Evolutionary conservation across 192 early-diverging fungal species (phyloP), one percentile per base, ranked within the genome.

Genomic region (Linnemannia hyalina): DNA sequence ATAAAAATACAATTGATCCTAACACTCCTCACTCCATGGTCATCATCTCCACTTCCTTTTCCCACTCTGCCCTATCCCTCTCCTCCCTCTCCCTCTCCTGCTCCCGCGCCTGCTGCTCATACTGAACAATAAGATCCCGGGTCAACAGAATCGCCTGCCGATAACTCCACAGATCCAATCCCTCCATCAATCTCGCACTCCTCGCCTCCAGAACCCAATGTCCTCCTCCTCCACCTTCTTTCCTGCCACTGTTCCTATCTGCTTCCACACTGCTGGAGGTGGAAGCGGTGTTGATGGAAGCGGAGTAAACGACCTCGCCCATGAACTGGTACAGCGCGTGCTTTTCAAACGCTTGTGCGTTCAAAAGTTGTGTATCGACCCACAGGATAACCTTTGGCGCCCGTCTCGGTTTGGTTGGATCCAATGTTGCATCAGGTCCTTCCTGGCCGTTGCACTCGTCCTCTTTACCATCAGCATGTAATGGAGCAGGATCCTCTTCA

Each of bases 161-260:
- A 57, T 82, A 82, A 41, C 68, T 63, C 26, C 73, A 82, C 23
- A 82, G 69, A 44, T 82, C 81, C 41, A 82, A 32, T 9, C 81
- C 81, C 3, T 82, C 81, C 81, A 82, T 82, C 16, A 73, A 49
- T 18, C 75, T 69, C 46, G 63, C 74, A 3, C 57, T 73, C 35
- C 75, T 70, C 7, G 81, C 81, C 35, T 73, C 46, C 52, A 82
- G 49, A 23, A 76, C 23, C 81, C 81, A 82, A 16, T 77, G 75
- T 22, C 70, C 81, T 26, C 36, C 15, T 55, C 63, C 41, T 60
- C n/a, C 9, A 1, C 60, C 60, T 20, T 18, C 16, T 49, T 2
- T 52, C 60, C 60, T 65, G 11, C 2, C 60, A 32, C 29, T 65
- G 8, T 29, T 32, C 11, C 29, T 15, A 10, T 15, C 29, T 35